These are phyloP conservation scores for Chlamydomonas schloesseri DNA, from an alignment of 139 green algal species.

Conservation along the genomic window DNA sequence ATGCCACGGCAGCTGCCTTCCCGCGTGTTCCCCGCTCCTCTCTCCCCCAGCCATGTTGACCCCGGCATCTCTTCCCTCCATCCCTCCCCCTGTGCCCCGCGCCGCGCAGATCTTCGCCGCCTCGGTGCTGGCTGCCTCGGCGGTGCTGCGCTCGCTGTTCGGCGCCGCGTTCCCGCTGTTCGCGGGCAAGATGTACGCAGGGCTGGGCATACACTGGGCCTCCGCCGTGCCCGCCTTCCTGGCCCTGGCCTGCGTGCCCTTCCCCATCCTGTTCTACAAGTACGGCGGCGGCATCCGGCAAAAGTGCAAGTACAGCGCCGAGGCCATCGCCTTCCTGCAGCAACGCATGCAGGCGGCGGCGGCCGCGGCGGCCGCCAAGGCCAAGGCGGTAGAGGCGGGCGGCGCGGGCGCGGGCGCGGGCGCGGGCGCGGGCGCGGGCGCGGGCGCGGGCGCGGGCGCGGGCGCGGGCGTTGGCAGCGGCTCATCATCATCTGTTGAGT, in stretches of 20 bases:
- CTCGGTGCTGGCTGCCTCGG: conserved; percentile 13
- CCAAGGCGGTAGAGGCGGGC: too few species aligned
- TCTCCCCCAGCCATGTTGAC: too few species aligned
- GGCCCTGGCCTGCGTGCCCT: conserved; percentile 21
- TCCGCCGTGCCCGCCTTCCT: conserved; percentile 34
- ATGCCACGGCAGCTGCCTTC: too few species aligned
- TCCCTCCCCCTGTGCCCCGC: too few species aligned
- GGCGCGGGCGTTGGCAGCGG: too few species aligned
- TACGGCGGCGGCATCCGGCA: conserved; percentile 7
- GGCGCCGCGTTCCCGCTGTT: conserved; percentile 34
- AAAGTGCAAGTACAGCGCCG: conserved; percentile 9
- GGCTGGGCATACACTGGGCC: conserved; percentile 35
- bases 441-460: too few species aligned
- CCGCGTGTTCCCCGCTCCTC: too few species aligned
- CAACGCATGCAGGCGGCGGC: neutral
- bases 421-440: too few species aligned
- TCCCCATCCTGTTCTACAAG: conserved; percentile 24
- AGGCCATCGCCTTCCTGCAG: conserved; percentile 1
- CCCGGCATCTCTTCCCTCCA: too few species aligned
- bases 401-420: too few species aligned
- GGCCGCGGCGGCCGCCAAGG: neutral
- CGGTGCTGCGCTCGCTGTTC: conserved; percentile 33
- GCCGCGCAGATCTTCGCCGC: conserved; percentile 30
- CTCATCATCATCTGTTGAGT: too few species aligned
- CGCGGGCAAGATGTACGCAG: conserved; percentile 5